Base-by-base conservation (phyloP, 1,284 basidiomycete genomes). In the Pascua sp. region DNA sequence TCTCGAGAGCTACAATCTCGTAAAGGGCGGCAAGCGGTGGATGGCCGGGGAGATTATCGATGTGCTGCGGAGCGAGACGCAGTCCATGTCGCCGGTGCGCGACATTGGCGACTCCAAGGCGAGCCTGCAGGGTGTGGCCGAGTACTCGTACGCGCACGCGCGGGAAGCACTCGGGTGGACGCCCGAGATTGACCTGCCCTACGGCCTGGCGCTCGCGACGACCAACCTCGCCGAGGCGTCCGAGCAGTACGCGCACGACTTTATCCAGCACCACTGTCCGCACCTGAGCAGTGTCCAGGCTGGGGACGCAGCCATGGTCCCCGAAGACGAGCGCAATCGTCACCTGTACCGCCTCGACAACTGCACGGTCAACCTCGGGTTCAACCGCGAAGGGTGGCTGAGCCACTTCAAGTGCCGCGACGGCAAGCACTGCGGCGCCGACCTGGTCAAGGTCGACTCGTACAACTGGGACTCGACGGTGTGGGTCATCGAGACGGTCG, bases 381-480 rank as follows among this genome's bases (percentile, higher is more conserved):
- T 75, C 50, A 68, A 76, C 47, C 51, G 59, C 57, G 60, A 66
- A 4, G 73, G 70, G 4, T 71, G 59, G 49, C 43, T 77, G 13
- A 68, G 72, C 52, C 70, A 75, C 57, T 39, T 77, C 51, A 77
- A 75, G 56, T 76, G 74, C 58, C 61, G 68, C 48, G 68, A 72
- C 57, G 70, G 68, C 12, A 62, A 64, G 51, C 60, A 65, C 47
- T 73, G 73, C 51, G 46, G 47, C 4, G 67, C 67, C 10, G 67
- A 74, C 50, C 62, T 59, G 15, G 55, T 61, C 4, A 68, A 69
- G 51, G 67, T 73, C 8, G 52, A 53, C 13, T 63, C 66, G 48
- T 66, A 67, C 57, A 73, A 72, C 51, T 73, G 72, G 73, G 71
- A 72, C 58, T 62, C 68, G 47, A 69, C 60, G 32, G 63, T 68